Percentiles rank a stretch among this genome's conserved stretches.
phyloP scores from a whole-genome alignment of 106 monocot species.

The Allium sativum region DNA sequence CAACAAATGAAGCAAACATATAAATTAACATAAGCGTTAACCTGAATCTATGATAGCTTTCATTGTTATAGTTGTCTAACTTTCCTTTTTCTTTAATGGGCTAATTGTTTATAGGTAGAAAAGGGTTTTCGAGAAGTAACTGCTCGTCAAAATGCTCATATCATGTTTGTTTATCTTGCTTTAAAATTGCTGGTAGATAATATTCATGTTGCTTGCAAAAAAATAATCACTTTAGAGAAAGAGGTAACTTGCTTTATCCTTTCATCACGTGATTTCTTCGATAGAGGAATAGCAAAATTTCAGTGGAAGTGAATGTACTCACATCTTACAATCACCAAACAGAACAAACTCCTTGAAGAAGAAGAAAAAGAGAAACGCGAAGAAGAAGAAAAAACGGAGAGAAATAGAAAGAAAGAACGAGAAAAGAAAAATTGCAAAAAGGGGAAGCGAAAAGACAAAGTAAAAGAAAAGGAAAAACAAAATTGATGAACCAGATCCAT shows the following conservation, averaged over 20 bases:
- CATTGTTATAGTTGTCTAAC: background rate
- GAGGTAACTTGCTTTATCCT: slow-evolving; percentile 74
- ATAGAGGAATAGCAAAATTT: slow-evolving; percentile 61
- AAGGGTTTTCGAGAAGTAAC: slow-evolving; percentile 99
- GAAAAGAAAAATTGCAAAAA: slow-evolving; percentile 87
- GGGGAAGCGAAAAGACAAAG: slow-evolving; percentile 78
- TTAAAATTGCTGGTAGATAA: slow-evolving; percentile 81
- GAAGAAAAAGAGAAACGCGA: slow-evolving; percentile 93
- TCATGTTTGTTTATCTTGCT: slow-evolving; percentile 76
- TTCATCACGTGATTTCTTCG: slow-evolving; percentile 75
- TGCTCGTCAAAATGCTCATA: slow-evolving; percentile 91
- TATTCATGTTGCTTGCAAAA: slow-evolving; percentile 93
- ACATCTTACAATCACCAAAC: slow-evolving; percentile 3
- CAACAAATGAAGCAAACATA: too few species aligned
- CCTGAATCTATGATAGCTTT: too few species aligned
- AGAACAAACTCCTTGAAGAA: slow-evolving; percentile 95
- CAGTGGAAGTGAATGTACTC: background rate
- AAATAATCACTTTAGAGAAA: slow-evolving; percentile 85
- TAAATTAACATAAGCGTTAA: too few species aligned
- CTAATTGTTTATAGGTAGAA: slow-evolving; percentile 56
- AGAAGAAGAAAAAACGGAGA: slow-evolving; percentile 87
- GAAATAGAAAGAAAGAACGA: slow-evolving; percentile 70
- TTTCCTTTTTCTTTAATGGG: background rate
- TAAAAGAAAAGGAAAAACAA: slow-evolving; percentile 47
- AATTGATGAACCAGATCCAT: slow-evolving; percentile 24